Conservation (phyloP, 164 flowering plant genomes). For the Malania oleifera region DNA sequence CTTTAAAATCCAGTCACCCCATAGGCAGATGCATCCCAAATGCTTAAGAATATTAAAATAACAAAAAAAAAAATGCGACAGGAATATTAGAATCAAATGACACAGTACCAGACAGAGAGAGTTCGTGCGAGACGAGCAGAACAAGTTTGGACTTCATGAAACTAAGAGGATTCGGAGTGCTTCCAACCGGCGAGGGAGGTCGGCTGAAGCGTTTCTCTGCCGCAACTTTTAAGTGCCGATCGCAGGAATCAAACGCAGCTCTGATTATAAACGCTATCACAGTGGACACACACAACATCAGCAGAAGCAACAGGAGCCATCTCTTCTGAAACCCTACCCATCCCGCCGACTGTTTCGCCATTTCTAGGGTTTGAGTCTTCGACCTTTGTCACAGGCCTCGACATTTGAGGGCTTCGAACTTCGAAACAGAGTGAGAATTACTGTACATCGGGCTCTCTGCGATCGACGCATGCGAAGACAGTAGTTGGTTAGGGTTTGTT, state of each 20-base stretch:
- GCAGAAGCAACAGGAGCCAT: slow-evolving; percentile 25
- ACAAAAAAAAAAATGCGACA: not conserved
- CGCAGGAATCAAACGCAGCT: slow-evolving; percentile 1
- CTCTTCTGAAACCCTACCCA: slow-evolving; percentile 19
- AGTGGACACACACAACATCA: slow-evolving; percentile 9
- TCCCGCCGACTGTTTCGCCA: slow-evolving; percentile 25
- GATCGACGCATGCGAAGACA: slow-evolving; percentile 5
- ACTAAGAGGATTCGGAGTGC: not conserved
- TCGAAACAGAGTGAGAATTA: not conserved
- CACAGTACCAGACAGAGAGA: not conserved
- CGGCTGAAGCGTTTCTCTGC: not conserved
- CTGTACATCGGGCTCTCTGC: slow-evolving; percentile 11
- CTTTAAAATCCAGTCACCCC: no score
- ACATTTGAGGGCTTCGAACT: not conserved
- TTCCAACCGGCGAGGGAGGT: not conserved
- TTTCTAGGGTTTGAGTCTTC: slow-evolving; percentile 9
- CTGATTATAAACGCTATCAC: not conserved
- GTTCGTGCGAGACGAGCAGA: slow-evolving; percentile 3
- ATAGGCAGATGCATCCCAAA: not conserved
- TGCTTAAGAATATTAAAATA: not conserved
- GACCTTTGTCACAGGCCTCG: not conserved
- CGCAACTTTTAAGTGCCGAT: not conserved
- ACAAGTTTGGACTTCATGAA: slow-evolving; percentile 7
- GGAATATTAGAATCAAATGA: not conserved
- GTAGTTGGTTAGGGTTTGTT: not conserved